Evolutionary conservation across 495 filamentous ascomycete genomes (phyloP).

Genomic region (Diplogelasinospora grovesii): DNA sequence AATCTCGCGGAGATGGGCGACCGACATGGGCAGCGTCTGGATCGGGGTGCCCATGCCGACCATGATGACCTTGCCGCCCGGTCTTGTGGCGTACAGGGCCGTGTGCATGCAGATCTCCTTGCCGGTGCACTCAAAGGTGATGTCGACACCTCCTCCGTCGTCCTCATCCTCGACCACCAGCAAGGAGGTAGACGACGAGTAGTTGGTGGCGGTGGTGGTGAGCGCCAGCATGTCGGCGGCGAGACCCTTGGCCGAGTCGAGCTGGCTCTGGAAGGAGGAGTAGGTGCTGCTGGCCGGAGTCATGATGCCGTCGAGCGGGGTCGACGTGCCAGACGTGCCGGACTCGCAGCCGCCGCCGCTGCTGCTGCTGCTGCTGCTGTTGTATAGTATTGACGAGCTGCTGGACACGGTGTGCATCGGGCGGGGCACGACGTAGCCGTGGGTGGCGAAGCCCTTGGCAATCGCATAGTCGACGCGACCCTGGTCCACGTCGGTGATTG

Average conservation of each 20-base stretch:
- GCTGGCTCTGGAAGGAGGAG: constrained; percentile 31
- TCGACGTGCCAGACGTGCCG: constrained; percentile 38
- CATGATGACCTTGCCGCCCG: constrained; percentile 78
- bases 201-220: too few relatives aligned
- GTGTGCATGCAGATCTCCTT: constrained; percentile 83
- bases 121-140: constrained; percentile 88
- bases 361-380: constrained; percentile 26
- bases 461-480: constrained; percentile 70
- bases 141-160: constrained; percentile 65
- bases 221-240: constrained; percentile 50
- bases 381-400: constrained; percentile 36
- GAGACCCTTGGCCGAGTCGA: constrained; percentile 53
- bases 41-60: constrained; percentile 93
- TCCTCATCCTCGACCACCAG: constrained; percentile 41
- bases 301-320: constrained; percentile 38
- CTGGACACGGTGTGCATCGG: constrained; percentile 31
- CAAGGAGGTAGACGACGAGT: constrained; percentile 11
- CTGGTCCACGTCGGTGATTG: constrained; percentile 79
- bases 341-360: too few relatives aligned
- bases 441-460: constrained; percentile 62
- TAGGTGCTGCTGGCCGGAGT: constrained; percentile 36
- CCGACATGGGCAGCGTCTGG: constrained; percentile 77
- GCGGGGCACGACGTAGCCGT: constrained; percentile 55
- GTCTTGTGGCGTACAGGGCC: constrained; percentile 70
- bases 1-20: constrained; percentile 79